Evolutionary conservation across 1,284 basidiomycete genomes (phyloP).

Genomic region (Exobasidium rhododendri): DNA sequence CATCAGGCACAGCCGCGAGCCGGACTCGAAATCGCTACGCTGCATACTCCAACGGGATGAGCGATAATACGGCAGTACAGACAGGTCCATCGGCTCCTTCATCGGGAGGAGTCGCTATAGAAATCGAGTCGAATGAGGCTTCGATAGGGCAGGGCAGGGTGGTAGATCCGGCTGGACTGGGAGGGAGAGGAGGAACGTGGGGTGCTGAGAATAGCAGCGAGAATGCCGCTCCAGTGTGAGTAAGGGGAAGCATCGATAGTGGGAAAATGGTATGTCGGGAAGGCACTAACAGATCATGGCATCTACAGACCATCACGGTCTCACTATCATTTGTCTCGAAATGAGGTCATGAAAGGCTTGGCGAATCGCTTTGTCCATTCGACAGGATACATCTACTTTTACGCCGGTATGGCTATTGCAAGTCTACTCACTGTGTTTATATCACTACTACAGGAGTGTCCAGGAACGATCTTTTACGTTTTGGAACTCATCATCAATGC

Average conservation of each 20-base stretch:
- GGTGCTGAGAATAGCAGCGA: not conserved
- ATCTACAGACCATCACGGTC: constrained; percentile 22
- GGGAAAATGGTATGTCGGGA: too few species aligned
- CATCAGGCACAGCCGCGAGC: not conserved
- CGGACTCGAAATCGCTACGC: not conserved
- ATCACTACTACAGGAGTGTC: constrained; percentile 42
- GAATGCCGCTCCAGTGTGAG: not conserved
- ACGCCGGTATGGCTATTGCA: constrained; percentile 48
- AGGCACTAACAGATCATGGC: too few species aligned
- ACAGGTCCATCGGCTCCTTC: not conserved
- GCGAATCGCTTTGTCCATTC: constrained; percentile 54
- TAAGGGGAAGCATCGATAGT: too few species aligned
- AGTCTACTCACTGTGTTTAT: constrained; percentile 49
- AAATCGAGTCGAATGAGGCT: not conserved
- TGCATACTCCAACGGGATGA: not conserved
- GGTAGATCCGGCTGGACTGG: not conserved
- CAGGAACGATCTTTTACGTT: constrained; percentile 46
- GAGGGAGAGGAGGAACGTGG: not conserved
- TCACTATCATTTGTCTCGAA: constrained; percentile 43
- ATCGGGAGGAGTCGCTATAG: not conserved
- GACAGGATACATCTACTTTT: constrained; percentile 50
- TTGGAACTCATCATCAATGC: constrained; percentile 50
- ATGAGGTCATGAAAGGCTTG: constrained; percentile 51
- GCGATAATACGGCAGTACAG: not conserved
- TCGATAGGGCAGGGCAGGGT: not conserved